Conservation (phyloP, 768 basidiomycete species). For the Amyloporia xantha region DNA sequence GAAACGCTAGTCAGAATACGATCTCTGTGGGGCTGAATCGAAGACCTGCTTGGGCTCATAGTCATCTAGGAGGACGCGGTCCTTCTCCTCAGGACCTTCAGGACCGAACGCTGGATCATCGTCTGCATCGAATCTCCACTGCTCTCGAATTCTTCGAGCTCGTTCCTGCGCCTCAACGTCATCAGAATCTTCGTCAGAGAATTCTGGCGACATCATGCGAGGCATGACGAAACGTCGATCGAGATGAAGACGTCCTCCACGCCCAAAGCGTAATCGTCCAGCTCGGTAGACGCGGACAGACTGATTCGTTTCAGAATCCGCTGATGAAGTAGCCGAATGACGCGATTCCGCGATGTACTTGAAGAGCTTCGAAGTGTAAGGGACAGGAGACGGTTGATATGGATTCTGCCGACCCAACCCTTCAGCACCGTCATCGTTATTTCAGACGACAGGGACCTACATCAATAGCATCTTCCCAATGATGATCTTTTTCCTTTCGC, state of each 20-base stretch:
- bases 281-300: constrained; percentile 33
- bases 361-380: constrained; percentile 62
- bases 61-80: constrained; percentile 66
- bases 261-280: constrained; percentile 72
- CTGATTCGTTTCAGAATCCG: constrained; percentile 21
- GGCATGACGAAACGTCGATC: constrained; percentile 53
- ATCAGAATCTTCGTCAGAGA: constrained; percentile 13
- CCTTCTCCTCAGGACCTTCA: constrained; percentile 60
- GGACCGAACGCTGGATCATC: constrained; percentile 50
- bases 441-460: constrained; percentile 33
- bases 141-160: constrained; percentile 41
- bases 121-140: constrained; percentile 67
- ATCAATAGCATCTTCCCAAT: constrained; percentile 86
- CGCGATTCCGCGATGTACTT: constrained; percentile 46
- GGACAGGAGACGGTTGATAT: constrained; percentile 56
- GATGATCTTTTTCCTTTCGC: constrained; percentile 65
- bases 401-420: constrained; percentile 41
- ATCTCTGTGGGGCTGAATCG: not conserved
- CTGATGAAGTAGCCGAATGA: constrained; percentile 23
- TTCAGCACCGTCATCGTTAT: constrained; percentile 1
- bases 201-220: constrained; percentile 8
- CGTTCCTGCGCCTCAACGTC: constrained; percentile 34
- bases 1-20: constrained; percentile 1
- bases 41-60: constrained; percentile 43
- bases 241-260: constrained; percentile 71